Evolutionary conservation across 768 basidiomycete genomes (phyloP).

Genomic region (Phylloporus rhodoxanthus): DNA sequence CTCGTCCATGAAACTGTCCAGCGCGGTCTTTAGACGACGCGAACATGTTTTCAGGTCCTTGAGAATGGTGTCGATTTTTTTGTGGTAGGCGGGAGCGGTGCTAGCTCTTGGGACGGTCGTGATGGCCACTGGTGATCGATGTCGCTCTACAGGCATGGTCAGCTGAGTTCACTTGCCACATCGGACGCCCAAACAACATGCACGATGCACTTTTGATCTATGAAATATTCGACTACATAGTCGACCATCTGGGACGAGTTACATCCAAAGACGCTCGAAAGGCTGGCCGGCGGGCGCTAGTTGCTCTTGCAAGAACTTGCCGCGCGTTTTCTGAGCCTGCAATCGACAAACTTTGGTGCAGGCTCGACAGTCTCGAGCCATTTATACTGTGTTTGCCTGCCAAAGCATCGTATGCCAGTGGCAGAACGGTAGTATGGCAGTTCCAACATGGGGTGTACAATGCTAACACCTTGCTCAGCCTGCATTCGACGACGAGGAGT

Average conservation of each 20-base stretch:
- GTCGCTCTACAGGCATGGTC: conserved; percentile 10
- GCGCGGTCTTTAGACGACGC: conserved; percentile 45
- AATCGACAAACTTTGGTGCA: conserved; percentile 12
- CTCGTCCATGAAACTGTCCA: conserved; percentile 26
- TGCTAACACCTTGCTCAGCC: neutral
- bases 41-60: conserved; percentile 54
- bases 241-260: neutral
- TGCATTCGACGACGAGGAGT: neutral
- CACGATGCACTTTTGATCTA: neutral
- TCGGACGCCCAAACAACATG: neutral
- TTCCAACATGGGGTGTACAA: neutral
- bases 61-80: conserved; percentile 48
- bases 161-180: too few species aligned
- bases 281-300: neutral
- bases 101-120: conserved; percentile 14
- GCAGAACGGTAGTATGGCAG: neutral
- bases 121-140: conserved; percentile 5
- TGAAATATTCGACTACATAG: neutral
- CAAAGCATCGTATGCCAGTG: neutral
- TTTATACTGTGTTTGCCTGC: conserved; percentile 5
- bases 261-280: neutral
- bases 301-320: neutral
- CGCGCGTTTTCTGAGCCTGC: neutral
- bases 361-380: conserved; percentile 4
- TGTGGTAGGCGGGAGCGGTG: conserved; percentile 25